These are phyloP conservation scores for Zopfia rhizophila DNA, from an alignment of 2,329 filamentous ascomycete species.

Conservation along the genomic window DNA sequence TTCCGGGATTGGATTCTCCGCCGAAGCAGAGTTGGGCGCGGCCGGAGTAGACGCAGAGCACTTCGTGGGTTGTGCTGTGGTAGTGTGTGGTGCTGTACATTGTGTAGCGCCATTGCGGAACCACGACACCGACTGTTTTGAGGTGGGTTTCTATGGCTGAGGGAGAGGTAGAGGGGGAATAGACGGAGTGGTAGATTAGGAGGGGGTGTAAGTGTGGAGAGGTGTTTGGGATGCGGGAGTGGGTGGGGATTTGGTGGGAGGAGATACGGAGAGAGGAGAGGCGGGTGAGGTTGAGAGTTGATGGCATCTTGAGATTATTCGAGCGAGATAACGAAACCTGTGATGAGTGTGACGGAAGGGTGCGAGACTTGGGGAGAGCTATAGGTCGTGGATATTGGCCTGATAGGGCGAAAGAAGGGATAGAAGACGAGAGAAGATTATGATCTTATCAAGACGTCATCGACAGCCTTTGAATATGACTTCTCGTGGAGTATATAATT, in stretches of 20 bases:
- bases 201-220: slow-evolving; percentile 71
- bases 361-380: too few relatives aligned
- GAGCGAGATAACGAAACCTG: too few relatives aligned
- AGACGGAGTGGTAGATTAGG: slow-evolving; percentile 72
- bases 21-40: slow-evolving; percentile 73
- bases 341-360: too few relatives aligned
- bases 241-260: slow-evolving; percentile 67
- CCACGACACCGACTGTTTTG: slow-evolving; percentile 62
- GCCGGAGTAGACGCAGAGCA: slow-evolving; percentile 69
- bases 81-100: slow-evolving; percentile 76
- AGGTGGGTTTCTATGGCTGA: slow-evolving; percentile 68
- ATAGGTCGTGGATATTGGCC: too few relatives aligned
- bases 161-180: slow-evolving; percentile 57
- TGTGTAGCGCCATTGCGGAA: slow-evolving; percentile 73
- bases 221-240: slow-evolving; percentile 70
- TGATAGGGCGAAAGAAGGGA: too few relatives aligned
- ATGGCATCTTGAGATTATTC: slow-evolving; percentile 17
- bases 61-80: slow-evolving; percentile 74
- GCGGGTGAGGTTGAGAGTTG: slow-evolving; percentile 52
- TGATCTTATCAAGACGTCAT: slow-evolving; percentile 16
- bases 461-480: slow-evolving; percentile 1
- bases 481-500: too few relatives aligned
- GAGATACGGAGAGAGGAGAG: slow-evolving; percentile 66
- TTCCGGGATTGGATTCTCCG: slow-evolving; percentile 68
- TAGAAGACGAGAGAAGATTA: too few relatives aligned